Conservation (phyloP, 2,329 filamentous ascomycete genomes). For the Trichophyton rubrum region DNA sequence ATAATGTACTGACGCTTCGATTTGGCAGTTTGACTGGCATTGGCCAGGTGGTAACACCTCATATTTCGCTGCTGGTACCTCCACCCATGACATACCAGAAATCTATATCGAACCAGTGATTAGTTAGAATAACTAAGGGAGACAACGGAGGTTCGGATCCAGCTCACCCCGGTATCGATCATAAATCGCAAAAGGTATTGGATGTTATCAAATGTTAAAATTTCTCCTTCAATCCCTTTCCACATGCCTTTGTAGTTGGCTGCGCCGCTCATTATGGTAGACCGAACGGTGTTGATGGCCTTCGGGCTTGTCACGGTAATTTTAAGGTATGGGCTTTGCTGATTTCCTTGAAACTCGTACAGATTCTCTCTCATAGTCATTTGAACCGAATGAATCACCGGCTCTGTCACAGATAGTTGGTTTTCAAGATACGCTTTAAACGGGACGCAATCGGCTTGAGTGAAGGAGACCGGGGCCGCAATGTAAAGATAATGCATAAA, state of each 20-base stretch:
- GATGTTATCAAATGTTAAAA: conserved; percentile 90
- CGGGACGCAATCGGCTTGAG: conserved; percentile 59
- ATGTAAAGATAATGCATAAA: conserved; percentile 96
- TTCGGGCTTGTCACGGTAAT: conserved; percentile 87
- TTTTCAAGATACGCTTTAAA: conserved; percentile 73
- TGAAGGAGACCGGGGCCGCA: conserved; percentile 72
- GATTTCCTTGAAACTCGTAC: conserved; percentile 87
- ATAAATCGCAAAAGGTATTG: conserved; percentile 94
- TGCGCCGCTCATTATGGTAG: conserved; percentile 57
- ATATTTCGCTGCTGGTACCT: conserved; percentile 64
- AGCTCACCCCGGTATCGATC: conserved; percentile 74
- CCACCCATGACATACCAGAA: conserved; percentile 94
- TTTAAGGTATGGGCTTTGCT: conserved; percentile 82
- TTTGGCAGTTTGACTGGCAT: conserved; percentile 86
- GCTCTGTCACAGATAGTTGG: conserved; percentile 59
- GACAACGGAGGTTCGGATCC: not conserved
- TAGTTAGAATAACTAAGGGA: not conserved
- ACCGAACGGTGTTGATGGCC: conserved; percentile 62
- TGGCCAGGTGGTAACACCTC: conserved; percentile 52
- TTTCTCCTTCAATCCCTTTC: conserved; percentile 50
- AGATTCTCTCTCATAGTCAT: conserved; percentile 81
- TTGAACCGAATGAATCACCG: conserved; percentile 65
- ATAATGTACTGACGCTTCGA: conserved; percentile 79
- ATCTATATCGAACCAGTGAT: conserved; percentile 40
- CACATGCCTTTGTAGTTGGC: conserved; percentile 89